Evolutionary conservation across 2,329 filamentous ascomycete genomes (phyloP).

Genomic region (Periconia digitata): DNA sequence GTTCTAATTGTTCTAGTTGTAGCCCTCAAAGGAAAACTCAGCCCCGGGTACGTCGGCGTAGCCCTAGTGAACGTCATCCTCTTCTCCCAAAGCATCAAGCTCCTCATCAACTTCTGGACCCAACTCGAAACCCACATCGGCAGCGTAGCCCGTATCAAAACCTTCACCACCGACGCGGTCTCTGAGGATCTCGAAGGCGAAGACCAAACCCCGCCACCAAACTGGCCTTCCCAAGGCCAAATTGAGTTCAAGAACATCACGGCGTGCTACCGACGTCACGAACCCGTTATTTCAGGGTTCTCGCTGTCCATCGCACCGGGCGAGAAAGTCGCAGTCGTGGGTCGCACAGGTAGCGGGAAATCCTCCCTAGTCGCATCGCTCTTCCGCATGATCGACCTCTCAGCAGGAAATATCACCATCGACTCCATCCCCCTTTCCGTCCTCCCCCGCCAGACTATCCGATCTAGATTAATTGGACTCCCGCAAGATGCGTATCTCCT

Average conservation of each 20-base stretch:
- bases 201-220: slow-evolving; percentile 39
- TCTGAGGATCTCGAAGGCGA: slow-evolving; percentile 58
- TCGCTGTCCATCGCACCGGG: slow-evolving; percentile 51
- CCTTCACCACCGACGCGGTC: slow-evolving; percentile 51
- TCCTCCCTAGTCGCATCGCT: slow-evolving; percentile 53
- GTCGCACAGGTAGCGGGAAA: slow-evolving; percentile 58
- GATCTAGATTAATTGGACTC: slow-evolving; percentile 50
- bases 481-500: slow-evolving; percentile 58
- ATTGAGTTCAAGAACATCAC: slow-evolving; percentile 46
- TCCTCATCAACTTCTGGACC: slow-evolving; percentile 58
- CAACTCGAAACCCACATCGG: slow-evolving; percentile 61
- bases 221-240: slow-evolving; percentile 48
- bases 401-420: slow-evolving; percentile 47
- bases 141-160: slow-evolving; percentile 57
- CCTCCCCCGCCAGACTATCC: slow-evolving; percentile 49
- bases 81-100: slow-evolving; percentile 55
- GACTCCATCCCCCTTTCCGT: slow-evolving; percentile 52
- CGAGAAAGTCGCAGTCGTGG: slow-evolving; percentile 55
- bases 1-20: slow-evolving; percentile 40
- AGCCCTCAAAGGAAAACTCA: slow-evolving; percentile 42
- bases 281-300: slow-evolving; percentile 49
- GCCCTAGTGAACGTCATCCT: slow-evolving; percentile 57
- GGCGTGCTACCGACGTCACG: slow-evolving; percentile 45
- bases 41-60: slow-evolving; percentile 55
- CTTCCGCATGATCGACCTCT: slow-evolving; percentile 52